Base-by-base conservation (phyloP, 2,329 filamentous ascomycete species). In the Emergomyces pasteurianus region DNA sequence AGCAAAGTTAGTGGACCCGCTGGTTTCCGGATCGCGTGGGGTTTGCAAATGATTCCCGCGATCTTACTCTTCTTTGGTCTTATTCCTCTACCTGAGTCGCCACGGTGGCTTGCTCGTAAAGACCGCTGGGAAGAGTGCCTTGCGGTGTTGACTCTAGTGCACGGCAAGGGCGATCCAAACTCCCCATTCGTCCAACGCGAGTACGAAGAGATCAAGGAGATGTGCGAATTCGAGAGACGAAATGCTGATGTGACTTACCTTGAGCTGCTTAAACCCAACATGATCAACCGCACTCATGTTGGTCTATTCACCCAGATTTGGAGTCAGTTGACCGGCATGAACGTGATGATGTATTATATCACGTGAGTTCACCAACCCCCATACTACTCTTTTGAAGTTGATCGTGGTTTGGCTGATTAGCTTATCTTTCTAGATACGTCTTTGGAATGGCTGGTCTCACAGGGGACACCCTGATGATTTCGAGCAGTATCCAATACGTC, bases 281-380 rank as follows among this genome's bases (percentile, higher is more conserved):
- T 89, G 84, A 79, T 90, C 70, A 87, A 89, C 74, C 82, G 88
- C 36, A 88, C 86, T 9, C 77, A 86, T 65, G 86, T 89, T 64
- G 88, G 86, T 63, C 69, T 90, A 49, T 89, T 88, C 70, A 86
- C 80, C 0, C 87, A 90, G 73, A 86, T 90, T 67, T 88, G 87
- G 88, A 85, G 81, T 12, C 87, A 91, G 70, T 74, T 90, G 55
- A 89, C 86, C 0, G 87, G 88, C 21, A 89, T 89, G 86, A 90
- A 89, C 67, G 86, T 83, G 43, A 86, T 84, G 87, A 86, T 86
- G 83, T 86, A 85, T 73, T 87, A 88, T 68, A 86, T 87, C 64
- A 80, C 79, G 55, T 70, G 63, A 61, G 64, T 64, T 65, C 67
- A 2, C n/a, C 31, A n/a, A 16, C 50, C 50, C 6, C 31, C 7